phyloP scores from a whole-genome alignment of 352 stramenopile genomes.

The Globisporangium apiculatum region DNA sequence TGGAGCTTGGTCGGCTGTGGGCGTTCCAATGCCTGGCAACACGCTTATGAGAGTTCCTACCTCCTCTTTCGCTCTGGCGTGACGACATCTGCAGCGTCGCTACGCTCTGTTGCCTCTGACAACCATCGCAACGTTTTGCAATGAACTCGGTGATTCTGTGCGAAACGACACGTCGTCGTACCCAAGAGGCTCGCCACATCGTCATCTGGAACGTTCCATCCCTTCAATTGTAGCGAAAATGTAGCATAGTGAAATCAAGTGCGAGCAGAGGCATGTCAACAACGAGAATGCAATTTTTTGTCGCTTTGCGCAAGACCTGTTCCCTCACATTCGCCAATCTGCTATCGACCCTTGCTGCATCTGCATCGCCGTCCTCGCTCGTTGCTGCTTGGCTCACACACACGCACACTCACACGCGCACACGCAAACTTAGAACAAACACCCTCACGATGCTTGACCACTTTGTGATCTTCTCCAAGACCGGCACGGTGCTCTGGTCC shows the following conservation, averaged over 20 bases:
- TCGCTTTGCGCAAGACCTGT: too few species aligned
- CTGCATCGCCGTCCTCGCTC: neutral
- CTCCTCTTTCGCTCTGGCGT: too few species aligned
- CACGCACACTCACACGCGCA: constrained; percentile 1
- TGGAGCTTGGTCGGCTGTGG: too few species aligned
- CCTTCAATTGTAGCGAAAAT: constrained; percentile 1
- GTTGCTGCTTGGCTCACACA: neutral
- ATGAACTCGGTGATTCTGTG: neutral
- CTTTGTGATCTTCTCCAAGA: constrained; percentile 91
- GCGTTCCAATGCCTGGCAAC: too few species aligned
- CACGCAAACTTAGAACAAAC: neutral
- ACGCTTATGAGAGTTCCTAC: too few species aligned
- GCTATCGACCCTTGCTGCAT: neutral
- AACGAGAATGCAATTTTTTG: too few species aligned
- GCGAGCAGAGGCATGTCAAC: constrained; percentile 4
- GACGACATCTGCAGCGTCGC: too few species aligned
- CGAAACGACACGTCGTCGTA: too few species aligned
- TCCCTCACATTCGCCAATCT: neutral
- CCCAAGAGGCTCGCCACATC: constrained; percentile 7
- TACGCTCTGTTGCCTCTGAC: too few species aligned
- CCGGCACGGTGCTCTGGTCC: constrained; percentile 86
- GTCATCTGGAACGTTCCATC: constrained; percentile 15
- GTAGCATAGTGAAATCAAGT: constrained; percentile 3
- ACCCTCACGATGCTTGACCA: constrained; percentile 83
- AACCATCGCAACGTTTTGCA: neutral